phyloP scores from a whole-genome alignment of 2,329 filamentous ascomycete genomes.

The Catunica adiposa region DNA sequence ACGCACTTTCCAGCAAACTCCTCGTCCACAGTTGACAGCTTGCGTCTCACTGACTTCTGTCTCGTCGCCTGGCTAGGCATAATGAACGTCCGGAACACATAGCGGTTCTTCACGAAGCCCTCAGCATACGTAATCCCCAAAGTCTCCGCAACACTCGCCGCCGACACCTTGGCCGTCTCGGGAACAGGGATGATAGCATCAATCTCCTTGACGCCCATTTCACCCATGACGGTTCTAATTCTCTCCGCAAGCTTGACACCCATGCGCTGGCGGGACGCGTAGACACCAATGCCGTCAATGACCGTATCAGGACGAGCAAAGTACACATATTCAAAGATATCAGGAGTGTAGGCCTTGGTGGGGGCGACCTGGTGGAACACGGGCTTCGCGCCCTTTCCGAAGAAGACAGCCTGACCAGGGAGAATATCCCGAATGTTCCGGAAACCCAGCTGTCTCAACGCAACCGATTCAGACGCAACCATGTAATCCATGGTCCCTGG shows the following conservation, averaged over 20 bases:
- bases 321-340: slow-evolving; percentile 72
- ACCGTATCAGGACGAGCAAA: slow-evolving; percentile 67
- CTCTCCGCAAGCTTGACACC: slow-evolving; percentile 62
- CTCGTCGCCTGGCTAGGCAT: slow-evolving; percentile 56
- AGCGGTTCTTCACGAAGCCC: slow-evolving; percentile 79
- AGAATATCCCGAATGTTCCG: slow-evolving; percentile 57
- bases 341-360: slow-evolving; percentile 56
- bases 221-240: slow-evolving; percentile 49
- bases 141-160: slow-evolving; percentile 56
- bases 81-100: slow-evolving; percentile 77
- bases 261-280: slow-evolving; percentile 75
- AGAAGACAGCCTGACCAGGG: slow-evolving; percentile 73
- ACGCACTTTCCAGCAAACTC: slow-evolving; percentile 74
- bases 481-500: slow-evolving; percentile 64
- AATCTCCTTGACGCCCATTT: slow-evolving; percentile 55
- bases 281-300: slow-evolving; percentile 78
- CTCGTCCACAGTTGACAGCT: slow-evolving; percentile 70
- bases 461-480: slow-evolving; percentile 79
- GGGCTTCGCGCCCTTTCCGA: slow-evolving; percentile 59
- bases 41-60: slow-evolving; percentile 74
- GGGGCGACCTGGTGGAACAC: slow-evolving; percentile 60
- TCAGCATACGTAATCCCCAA: slow-evolving; percentile 64
- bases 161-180: slow-evolving; percentile 58
- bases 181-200: slow-evolving; percentile 36
- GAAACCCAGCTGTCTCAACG: slow-evolving; percentile 68